phyloP scores from a whole-genome alignment of 2,329 filamentous ascomycete genomes.

The Basipetospora chlamydospora region DNA sequence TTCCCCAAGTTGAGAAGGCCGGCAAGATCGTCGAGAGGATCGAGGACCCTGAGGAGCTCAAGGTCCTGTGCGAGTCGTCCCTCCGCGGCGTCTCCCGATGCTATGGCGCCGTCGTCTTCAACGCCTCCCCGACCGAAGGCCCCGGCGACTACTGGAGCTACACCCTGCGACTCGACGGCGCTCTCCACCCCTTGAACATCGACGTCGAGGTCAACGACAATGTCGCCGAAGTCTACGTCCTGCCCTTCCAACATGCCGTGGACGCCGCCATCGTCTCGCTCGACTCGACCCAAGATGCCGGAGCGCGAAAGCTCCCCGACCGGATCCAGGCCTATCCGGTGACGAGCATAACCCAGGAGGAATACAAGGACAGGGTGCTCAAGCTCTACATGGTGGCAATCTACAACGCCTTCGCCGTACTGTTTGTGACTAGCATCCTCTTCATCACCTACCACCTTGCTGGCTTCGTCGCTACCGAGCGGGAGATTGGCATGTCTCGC shows the following conservation, averaged over 20 bases:
- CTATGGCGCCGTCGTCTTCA: slow-evolving; percentile 61
- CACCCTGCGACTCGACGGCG: slow-evolving; percentile 62
- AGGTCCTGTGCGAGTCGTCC: slow-evolving; percentile 46
- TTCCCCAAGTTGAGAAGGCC: slow-evolving; percentile 37
- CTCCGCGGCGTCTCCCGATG: slow-evolving; percentile 55
- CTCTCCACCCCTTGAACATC: slow-evolving; percentile 45
- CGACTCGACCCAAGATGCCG: slow-evolving; percentile 25
- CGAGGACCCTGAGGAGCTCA: slow-evolving; percentile 39
- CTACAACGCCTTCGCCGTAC: slow-evolving; percentile 62
- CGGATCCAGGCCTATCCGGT: slow-evolving; percentile 57
- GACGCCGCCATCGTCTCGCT: slow-evolving; percentile 54
- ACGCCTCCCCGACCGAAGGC: slow-evolving; percentile 61
- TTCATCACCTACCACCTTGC: slow-evolving; percentile 78
- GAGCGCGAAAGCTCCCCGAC: slow-evolving; percentile 20
- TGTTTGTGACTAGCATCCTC: slow-evolving; percentile 65
- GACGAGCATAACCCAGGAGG: slow-evolving; percentile 53
- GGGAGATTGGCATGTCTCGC: slow-evolving; percentile 77
- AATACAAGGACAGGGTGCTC: slow-evolving; percentile 52
- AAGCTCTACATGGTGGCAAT: slow-evolving; percentile 48
- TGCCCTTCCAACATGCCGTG: slow-evolving; percentile 68
- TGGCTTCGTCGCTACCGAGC: slow-evolving; percentile 71
- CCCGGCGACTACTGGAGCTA: slow-evolving; percentile 65
- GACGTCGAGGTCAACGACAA: slow-evolving; percentile 52
- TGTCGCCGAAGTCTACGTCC: slow-evolving; percentile 59
- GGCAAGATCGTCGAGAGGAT: slow-evolving; percentile 43